A percentile compares a stretch with the other conserved stretches of the same genome.
Conservation (phyloP, 2,329 filamentous ascomycete genomes). For the Ilyonectria robusta region DNA sequence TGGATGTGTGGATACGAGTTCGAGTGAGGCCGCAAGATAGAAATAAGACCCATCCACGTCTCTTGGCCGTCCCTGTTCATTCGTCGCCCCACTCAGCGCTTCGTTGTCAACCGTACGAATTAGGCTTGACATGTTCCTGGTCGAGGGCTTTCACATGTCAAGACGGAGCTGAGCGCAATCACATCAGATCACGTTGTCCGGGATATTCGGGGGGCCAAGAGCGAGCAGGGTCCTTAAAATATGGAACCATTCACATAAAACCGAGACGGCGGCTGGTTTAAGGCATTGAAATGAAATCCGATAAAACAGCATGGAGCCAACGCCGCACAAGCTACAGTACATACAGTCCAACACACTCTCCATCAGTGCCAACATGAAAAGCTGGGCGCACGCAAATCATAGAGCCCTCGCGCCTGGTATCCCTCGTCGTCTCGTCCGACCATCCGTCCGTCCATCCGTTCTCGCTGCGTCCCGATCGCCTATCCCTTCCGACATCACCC, state of each 20-base stretch:
- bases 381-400: constrained; percentile 16
- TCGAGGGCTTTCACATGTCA: constrained; percentile 32
- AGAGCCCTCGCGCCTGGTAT: constrained; percentile 40
- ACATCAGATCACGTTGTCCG: constrained; percentile 30
- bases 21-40: constrained; percentile 2
- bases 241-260: constrained; percentile 27
- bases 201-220: constrained; percentile 19
- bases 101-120: constrained; percentile 13
- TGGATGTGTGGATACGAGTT: constrained; percentile 12
- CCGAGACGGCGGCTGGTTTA: constrained; percentile 1
- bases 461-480: constrained; percentile 18
- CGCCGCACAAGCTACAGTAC: constrained; percentile 45
- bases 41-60: constrained; percentile 5
- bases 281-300: constrained; percentile 36
- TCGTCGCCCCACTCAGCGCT: constrained; percentile 23
- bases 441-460: constrained; percentile 19
- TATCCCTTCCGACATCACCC: constrained; percentile 9
- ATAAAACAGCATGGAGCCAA: constrained; percentile 45
- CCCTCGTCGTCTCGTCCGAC: constrained; percentile 31
- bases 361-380: constrained; percentile 23
- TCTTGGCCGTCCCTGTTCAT: constrained; percentile 10
- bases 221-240: constrained; percentile 23
- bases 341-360: constrained; percentile 42
- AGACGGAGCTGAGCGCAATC: constrained; percentile 25
- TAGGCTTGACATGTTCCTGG: constrained; percentile 4